Conservation (phyloP, 2,329 filamentous ascomycete species). For the Ascocoryne sarcoides region DNA sequence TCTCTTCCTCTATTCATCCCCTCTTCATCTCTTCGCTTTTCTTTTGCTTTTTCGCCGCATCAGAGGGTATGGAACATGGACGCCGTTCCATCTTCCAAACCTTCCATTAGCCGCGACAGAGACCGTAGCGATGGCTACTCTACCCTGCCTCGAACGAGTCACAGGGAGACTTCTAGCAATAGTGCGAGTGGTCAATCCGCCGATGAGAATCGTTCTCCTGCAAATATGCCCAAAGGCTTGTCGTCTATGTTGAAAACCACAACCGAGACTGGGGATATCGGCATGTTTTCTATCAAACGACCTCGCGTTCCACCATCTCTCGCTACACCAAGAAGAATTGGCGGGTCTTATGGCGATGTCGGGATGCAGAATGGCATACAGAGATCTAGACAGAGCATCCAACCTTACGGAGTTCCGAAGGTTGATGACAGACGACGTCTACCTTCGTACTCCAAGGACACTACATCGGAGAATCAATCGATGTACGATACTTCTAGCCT, state of each 20-base stretch:
- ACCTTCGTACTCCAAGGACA: conserved; percentile 39
- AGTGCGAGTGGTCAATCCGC: conserved; percentile 36
- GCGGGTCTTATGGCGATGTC: not conserved
- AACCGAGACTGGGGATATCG: conserved; percentile 58
- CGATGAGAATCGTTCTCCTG: conserved; percentile 30
- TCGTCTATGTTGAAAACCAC: conserved; percentile 58
- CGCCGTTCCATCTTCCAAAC: conserved; percentile 8
- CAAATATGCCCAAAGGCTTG: conserved; percentile 43
- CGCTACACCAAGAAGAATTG: conserved; percentile 10
- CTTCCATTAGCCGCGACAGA: conserved; percentile 8
- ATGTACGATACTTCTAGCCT: conserved; percentile 45
- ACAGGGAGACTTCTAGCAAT: conserved; percentile 9
- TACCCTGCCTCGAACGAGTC: conserved; percentile 14
- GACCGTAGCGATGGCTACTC: conserved; percentile 9
- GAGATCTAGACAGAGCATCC: conserved; percentile 15
- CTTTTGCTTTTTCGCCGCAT: not conserved
- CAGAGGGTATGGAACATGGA: conserved; percentile 19
- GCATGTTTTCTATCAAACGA: conserved; percentile 47
- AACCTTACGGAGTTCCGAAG: conserved; percentile 20
- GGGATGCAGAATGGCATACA: conserved; percentile 10
- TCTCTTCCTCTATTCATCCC: not conserved
- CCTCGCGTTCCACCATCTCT: conserved; percentile 23
- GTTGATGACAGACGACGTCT: conserved; percentile 37
- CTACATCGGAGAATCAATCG: conserved; percentile 46
- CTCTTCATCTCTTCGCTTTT: not conserved